Evolutionary conservation across 139 green algal genomes (phyloP).

Genomic region (Yamagishiella unicocca): DNA sequence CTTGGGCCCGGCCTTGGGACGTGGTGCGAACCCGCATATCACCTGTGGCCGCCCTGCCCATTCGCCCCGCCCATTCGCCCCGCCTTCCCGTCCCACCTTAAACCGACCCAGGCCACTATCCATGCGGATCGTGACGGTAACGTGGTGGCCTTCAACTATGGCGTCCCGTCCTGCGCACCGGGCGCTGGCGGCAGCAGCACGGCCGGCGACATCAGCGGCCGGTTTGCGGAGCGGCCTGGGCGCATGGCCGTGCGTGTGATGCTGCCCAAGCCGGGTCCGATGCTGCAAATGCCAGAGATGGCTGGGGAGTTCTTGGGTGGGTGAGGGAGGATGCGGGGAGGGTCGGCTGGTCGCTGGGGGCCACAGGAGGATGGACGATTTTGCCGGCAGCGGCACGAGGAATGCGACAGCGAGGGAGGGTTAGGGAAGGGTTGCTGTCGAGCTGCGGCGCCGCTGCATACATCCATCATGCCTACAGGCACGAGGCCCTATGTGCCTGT

Average conservation of each 20-base stretch:
- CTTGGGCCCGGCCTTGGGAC: too few relatives aligned
- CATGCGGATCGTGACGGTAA: not conserved
- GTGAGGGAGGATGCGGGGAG: not conserved
- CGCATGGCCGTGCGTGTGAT: slow-evolving; percentile 10
- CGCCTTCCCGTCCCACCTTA: not conserved
- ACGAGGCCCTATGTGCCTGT: too few relatives aligned
- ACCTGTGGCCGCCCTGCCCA: too few relatives aligned
- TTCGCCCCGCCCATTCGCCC: not conserved
- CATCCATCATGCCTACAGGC: too few relatives aligned
- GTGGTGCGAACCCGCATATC: too few relatives aligned
- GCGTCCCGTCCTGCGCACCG: not conserved
- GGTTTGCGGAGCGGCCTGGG: not conserved
- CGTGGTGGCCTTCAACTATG: slow-evolving; percentile 17
- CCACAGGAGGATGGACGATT: too few relatives aligned
- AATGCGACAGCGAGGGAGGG: too few relatives aligned
- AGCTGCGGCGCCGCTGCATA: too few relatives aligned
- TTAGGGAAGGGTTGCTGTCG: too few relatives aligned
- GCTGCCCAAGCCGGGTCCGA: not conserved
- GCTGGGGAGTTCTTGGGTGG: slow-evolving; percentile 6
- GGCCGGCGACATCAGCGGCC: too few relatives aligned
- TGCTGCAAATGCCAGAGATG: not conserved
- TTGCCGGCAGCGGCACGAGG: too few relatives aligned
- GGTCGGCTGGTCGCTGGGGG: too few relatives aligned
- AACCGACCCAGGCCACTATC: not conserved
- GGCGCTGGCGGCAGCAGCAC: not conserved